Base-by-base conservation (phyloP, 108 stramenopile genomes). In the Cyclotella atomus region DNA sequence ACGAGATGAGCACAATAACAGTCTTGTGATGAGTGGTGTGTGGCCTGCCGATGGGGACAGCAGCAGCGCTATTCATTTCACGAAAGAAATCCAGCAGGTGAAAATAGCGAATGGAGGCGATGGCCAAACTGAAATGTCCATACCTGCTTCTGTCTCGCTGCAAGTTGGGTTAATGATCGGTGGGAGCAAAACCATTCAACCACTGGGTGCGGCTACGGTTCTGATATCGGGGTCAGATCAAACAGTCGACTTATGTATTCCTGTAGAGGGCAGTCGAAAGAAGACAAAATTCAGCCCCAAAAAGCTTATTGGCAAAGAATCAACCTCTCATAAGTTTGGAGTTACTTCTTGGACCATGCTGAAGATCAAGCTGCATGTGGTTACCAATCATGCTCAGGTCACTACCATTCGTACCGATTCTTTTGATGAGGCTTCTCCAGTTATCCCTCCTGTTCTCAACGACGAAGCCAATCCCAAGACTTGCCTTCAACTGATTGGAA, bases 181-280 rank as follows among this genome's bases (percentile, higher is more conserved):
- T 38, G 59, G 59, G 9, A 36, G 46, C 6, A 34, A 35, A 17
- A 41, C 24, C 32, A 67, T 75, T 23, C 45, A 67, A 6, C 65
- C 56, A 4, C 65, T 75, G 17, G 74, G 74, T 49, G 59, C 54
- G 16, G 57, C 74, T 20, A 67, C 65, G 25, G 65, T 75, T 16
- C 24, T 23, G 43, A 49, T 75, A 27, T 64, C 65, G 15, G 74
- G 38, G 33, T 27, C 46, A 19, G 45, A 47, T 17, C 30, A 54
- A 36, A 23, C 36, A 19, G 10, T 59, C 12, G 47, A 67, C 21
- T 32, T 59, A 17, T 38, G 15, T 9, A 24, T 75, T 27, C 65
- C 74, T 25, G 57, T 75, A 0, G 34, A 75, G 3, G 16, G 36
- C 41, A 20, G 25, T 23, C 14, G 10, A 49, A 29, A 41, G 36